phyloP scores from a whole-genome alignment of 371 early-diverging fungal genomes.

The Dichotomocladium elegans region DNA sequence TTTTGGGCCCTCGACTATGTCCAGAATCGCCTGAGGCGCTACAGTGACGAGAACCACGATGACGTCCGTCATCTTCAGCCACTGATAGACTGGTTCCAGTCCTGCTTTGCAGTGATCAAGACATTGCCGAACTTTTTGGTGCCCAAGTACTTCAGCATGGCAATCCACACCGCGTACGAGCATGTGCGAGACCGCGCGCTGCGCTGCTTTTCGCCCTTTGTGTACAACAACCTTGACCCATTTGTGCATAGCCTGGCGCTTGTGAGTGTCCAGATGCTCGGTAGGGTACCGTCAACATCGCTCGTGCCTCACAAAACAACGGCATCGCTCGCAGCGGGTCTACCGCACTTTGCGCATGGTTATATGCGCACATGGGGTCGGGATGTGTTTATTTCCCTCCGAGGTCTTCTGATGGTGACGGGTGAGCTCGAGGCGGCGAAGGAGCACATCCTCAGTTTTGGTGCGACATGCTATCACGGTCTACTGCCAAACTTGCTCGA shows the following conservation, averaged over 20 bases:
- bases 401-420: constrained; percentile 81
- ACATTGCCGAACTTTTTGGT: constrained; percentile 75
- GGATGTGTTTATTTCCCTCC: constrained; percentile 91
- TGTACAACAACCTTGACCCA: constrained; percentile 49
- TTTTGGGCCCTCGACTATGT: constrained; percentile 91
- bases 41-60: constrained; percentile 21
- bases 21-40: constrained; percentile 65
- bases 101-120: constrained; percentile 66
- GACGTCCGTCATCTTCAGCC: constrained; percentile 11
- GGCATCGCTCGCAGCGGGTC: constrained; percentile 87
- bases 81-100: constrained; percentile 71
- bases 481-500: constrained; percentile 95
- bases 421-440: constrained; percentile 81
- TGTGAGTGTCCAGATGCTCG: constrained; percentile 81
- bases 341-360: constrained; percentile 92
- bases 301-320: constrained; percentile 62
- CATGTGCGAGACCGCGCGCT: constrained; percentile 65
- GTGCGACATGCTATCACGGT: constrained; percentile 85
- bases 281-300: constrained; percentile 73
- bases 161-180: constrained; percentile 71
- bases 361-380: constrained; percentile 98
- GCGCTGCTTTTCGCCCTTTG: constrained; percentile 54
- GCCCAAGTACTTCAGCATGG: constrained; percentile 91
- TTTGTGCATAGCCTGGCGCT: constrained; percentile 73
- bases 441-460: constrained; percentile 86